Evolutionary conservation across 2,329 filamentous ascomycete genomes (phyloP).

Genomic region (Nemania abortiva): DNA sequence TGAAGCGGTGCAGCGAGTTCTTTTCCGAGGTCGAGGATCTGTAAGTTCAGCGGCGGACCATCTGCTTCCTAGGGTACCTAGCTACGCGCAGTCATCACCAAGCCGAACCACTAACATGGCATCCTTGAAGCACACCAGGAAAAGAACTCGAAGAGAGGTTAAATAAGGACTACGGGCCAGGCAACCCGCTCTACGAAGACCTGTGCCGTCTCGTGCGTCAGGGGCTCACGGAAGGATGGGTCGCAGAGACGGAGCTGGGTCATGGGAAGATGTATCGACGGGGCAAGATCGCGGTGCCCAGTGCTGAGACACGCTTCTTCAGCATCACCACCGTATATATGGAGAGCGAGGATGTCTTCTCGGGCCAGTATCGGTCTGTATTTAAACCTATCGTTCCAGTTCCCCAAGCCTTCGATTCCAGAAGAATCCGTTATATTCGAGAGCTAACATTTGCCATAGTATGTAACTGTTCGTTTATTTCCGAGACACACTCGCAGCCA

Average conservation of each 20-base stretch:
- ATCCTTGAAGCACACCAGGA: slow-evolving; percentile 55
- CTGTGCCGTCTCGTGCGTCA: slow-evolving; percentile 55
- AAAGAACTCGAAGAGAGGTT: slow-evolving; percentile 58
- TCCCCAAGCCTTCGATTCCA: too few species aligned
- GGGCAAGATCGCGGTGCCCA: slow-evolving; percentile 60
- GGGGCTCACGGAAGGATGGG: slow-evolving; percentile 60
- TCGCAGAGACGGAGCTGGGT: slow-evolving; percentile 56
- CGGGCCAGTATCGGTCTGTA: slow-evolving; percentile 60
- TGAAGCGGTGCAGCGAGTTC: slow-evolving; percentile 49
- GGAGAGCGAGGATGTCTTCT: slow-evolving; percentile 61
- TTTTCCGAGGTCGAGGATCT: slow-evolving; percentile 50
- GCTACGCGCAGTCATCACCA: background rate
- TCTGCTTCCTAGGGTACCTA: background rate
- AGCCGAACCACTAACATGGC: slow-evolving; percentile 13
- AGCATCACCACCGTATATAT: slow-evolving; percentile 70
- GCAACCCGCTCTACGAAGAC: slow-evolving; percentile 58
- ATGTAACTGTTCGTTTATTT: too few species aligned
- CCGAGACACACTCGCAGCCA: too few species aligned
- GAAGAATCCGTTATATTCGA: too few species aligned
- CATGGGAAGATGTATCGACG: slow-evolving; percentile 61
- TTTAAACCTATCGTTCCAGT: too few species aligned
- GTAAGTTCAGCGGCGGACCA: slow-evolving; percentile 39
- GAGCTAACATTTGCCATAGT: too few species aligned
- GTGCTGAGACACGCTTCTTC: slow-evolving; percentile 61
- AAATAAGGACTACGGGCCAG: slow-evolving; percentile 59